Percentiles rank a stretch among this genome's conserved stretches.
Evolutionary conservation across 495 filamentous ascomycete genomes (phyloP).

Genomic region (Chlorociboria aeruginascens): DNA sequence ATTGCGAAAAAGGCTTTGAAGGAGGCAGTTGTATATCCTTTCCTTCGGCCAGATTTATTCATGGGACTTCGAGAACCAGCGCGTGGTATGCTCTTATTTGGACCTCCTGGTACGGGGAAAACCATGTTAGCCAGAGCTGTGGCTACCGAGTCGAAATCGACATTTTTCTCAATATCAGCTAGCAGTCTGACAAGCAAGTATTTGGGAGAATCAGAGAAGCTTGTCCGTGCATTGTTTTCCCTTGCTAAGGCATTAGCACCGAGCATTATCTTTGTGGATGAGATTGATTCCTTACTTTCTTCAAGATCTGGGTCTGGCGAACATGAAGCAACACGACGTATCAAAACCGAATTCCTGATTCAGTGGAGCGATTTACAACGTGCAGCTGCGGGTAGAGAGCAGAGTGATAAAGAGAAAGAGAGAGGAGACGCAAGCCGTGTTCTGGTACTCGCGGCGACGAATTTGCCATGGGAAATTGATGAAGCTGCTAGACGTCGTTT

Average conservation of each 20-base stretch:
- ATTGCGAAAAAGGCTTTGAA: constrained; percentile 85
- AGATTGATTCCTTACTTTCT: constrained; percentile 92
- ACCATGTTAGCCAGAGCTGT: constrained; percentile 96
- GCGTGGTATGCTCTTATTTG: constrained; percentile 91
- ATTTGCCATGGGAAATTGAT: constrained; percentile 96
- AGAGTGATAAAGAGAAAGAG: constrained; percentile 50
- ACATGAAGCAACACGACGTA: constrained; percentile 83
- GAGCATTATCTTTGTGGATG: constrained; percentile 97
- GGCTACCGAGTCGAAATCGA: constrained; percentile 87
- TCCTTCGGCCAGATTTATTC: constrained; percentile 91
- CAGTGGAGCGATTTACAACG: constrained; percentile 92
- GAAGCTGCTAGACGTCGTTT: constrained; percentile 88
- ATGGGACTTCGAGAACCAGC: constrained; percentile 91
- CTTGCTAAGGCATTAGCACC: constrained; percentile 85
- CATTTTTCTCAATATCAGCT: constrained; percentile 94
- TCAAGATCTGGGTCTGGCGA: constrained; percentile 73
- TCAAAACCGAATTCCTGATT: constrained; percentile 97
- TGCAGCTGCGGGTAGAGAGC: constrained; percentile 79
- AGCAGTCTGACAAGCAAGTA: constrained; percentile 93
- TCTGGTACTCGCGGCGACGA: constrained; percentile 89
- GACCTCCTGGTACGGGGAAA: constrained; percentile 92
- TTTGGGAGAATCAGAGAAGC: constrained; percentile 92
- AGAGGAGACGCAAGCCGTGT: constrained; percentile 84
- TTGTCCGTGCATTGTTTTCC: constrained; percentile 84
- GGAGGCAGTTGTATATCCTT: constrained; percentile 95